Evolutionary conservation across 495 filamentous ascomycete species (phyloP).

Genomic region (Talaromyces wortmannii): DNA sequence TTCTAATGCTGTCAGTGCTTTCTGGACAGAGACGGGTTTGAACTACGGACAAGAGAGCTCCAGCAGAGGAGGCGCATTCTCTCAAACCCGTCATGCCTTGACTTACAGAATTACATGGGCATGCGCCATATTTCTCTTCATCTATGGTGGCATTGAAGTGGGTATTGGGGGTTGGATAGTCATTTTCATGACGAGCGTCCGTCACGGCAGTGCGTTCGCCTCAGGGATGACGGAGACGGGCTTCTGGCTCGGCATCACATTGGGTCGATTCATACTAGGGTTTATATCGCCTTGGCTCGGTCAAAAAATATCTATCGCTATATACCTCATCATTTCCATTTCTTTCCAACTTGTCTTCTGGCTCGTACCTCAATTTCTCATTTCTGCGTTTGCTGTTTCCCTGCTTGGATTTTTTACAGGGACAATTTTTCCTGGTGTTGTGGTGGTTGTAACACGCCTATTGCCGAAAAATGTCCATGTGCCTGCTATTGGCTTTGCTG

Average conservation of each 20-base stretch:
- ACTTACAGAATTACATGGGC: conserved; percentile 59
- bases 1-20: conserved; percentile 42
- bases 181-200: conserved; percentile 57
- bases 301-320: conserved; percentile 50
- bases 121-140: conserved; percentile 65
- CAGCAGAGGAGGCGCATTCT: conserved; percentile 51
- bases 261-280: conserved; percentile 52
- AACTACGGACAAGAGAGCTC: conserved; percentile 23
- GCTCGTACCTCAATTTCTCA: conserved; percentile 65
- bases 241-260: conserved; percentile 59
- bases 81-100: conserved; percentile 29
- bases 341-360: conserved; percentile 54
- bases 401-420: conserved; percentile 69
- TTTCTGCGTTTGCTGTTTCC: conserved; percentile 61
- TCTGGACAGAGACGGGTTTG: conserved; percentile 49
- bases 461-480: conserved; percentile 73
- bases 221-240: conserved; percentile 58
- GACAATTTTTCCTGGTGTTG: conserved; percentile 65
- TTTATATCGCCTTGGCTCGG: conserved; percentile 56
- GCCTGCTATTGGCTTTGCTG: conserved; percentile 73
- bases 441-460: conserved; percentile 72
- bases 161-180: conserved; percentile 69
- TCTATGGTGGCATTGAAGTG: conserved; percentile 79
- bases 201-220: conserved; percentile 45
- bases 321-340: conserved; percentile 46